These are phyloP conservation scores for Gossypium herbaceum DNA, from an alignment of 345 rosid species.

Conservation along the genomic window DNA sequence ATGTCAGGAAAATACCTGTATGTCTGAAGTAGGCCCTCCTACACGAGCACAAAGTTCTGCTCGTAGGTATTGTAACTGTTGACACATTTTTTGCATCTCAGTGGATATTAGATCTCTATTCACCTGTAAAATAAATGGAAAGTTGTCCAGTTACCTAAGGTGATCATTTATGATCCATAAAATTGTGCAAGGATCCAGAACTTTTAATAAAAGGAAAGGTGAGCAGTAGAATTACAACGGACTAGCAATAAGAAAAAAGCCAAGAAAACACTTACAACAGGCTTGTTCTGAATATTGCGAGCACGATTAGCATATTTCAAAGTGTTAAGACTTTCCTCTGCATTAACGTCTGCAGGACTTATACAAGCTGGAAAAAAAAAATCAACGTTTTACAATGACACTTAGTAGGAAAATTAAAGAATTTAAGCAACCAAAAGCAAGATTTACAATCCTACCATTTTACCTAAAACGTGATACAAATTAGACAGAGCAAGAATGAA, in stretches of 20 bases:
- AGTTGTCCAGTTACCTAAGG: background rate
- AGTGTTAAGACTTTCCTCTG: slow-evolving; percentile 76
- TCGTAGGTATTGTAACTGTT: slow-evolving; percentile 58
- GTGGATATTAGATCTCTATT: slow-evolving; percentile 65
- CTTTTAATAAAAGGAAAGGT: background rate
- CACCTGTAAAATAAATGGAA: slow-evolving; percentile 36
- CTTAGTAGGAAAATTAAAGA: slow-evolving; percentile 10
- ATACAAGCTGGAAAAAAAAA: slow-evolving; percentile 54
- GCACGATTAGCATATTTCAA: slow-evolving; percentile 86
- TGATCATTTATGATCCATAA: background rate
- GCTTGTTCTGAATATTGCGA: slow-evolving; percentile 80
- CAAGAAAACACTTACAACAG: slow-evolving; percentile 51
- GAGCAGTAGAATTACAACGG: background rate
- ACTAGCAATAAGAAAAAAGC: background rate
- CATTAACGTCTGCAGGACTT: slow-evolving; percentile 83
- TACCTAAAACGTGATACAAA: background rate
- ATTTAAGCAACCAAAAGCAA: background rate
- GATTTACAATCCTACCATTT: background rate
- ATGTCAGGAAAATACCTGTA: slow-evolving; percentile 39
- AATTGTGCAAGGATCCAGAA: background rate
- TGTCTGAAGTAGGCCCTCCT: slow-evolving; percentile 44
- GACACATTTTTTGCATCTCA: slow-evolving; percentile 76
- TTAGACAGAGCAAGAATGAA: background rate
- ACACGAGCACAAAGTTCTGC: slow-evolving; percentile 60
- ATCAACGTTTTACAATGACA: background rate